These are phyloP conservation scores for Teunomyces barrocoloradensis DNA, from an alignment of 805 yeast species.

Conservation along the genomic window DNA sequence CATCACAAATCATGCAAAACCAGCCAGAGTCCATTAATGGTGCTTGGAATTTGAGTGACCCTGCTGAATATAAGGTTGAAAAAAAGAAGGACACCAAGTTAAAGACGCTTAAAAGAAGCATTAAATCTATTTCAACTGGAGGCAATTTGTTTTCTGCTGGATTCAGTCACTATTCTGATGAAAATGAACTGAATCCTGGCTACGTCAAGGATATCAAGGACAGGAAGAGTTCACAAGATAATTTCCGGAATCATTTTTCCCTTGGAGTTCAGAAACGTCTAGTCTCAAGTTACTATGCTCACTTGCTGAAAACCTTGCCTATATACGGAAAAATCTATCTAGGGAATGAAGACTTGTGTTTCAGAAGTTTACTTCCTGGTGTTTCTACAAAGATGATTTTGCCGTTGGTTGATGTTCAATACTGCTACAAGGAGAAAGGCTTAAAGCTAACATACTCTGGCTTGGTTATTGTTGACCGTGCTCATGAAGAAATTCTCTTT, in stretches of 20 bases:
- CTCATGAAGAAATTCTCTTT: conserved; percentile 72
- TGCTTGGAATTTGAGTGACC: conserved; percentile 27
- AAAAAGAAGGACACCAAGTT: conserved; percentile 14
- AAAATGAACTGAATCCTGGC: conserved; percentile 43
- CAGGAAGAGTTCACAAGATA: conserved; percentile 46
- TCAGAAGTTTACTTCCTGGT: conserved; percentile 76
- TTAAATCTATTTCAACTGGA: conserved; percentile 30
- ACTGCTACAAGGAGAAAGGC: conserved; percentile 64
- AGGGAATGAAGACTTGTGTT: conserved; percentile 69
- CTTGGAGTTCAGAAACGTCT: conserved; percentile 51
- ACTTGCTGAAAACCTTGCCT: conserved; percentile 70
- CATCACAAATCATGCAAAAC: not conserved
- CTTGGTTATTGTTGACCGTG: conserved; percentile 64
- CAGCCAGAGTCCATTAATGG: conserved; percentile 9
- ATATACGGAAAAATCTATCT: conserved; percentile 80
- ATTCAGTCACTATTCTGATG: conserved; percentile 59
- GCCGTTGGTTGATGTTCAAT: conserved; percentile 73
- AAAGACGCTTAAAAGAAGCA: conserved; percentile 20
- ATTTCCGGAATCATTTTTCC: conserved; percentile 67
- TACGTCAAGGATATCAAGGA: conserved; percentile 45
- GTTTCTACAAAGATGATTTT: conserved; percentile 76
- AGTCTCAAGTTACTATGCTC: conserved; percentile 67
- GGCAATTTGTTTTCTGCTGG: conserved; percentile 52
- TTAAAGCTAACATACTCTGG: conserved; percentile 68
- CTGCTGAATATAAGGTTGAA: conserved; percentile 17